Conservation (phyloP, 345 rosid species). For the Triadica sebifera region DNA sequence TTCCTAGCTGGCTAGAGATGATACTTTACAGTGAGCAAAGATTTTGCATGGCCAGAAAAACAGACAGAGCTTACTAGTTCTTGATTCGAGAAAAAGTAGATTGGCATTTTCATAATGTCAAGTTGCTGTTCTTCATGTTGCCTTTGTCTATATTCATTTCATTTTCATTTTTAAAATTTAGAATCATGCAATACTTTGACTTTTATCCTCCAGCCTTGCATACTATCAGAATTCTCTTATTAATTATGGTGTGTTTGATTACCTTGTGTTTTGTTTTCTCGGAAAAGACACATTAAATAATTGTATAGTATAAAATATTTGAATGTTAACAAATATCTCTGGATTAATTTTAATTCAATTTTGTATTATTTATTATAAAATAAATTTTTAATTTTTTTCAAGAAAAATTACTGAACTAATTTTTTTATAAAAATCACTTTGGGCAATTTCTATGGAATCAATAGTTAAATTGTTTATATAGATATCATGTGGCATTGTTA, state of each 20-base stretch:
- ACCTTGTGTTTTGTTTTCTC: neutral
- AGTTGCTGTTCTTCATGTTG: conserved; percentile 16
- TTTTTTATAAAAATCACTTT: no score
- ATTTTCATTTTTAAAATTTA: neutral
- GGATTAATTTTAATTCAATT: no score
- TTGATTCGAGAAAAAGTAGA: conserved; percentile 24
- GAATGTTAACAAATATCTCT: no score
- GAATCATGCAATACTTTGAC: neutral
- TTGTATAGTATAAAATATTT: no score
- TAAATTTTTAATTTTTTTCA: no score
- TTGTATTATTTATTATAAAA: no score
- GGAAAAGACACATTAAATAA: no score
- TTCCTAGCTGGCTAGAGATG: neutral
- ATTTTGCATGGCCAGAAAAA: neutral
- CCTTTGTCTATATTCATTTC: neutral
- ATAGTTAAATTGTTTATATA: no score
- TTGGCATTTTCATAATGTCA: conserved; percentile 9
- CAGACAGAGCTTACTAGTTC: neutral
- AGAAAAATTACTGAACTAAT: no score
- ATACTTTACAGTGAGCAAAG: neutral
- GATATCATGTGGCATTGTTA: no score
- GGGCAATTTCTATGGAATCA: no score
- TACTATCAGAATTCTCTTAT: neutral
- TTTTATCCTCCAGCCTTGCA: neutral
- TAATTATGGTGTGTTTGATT: neutral